Evolutionary conservation across 345 rosid genomes (phyloP).

Genomic region (Punica granatum): DNA sequence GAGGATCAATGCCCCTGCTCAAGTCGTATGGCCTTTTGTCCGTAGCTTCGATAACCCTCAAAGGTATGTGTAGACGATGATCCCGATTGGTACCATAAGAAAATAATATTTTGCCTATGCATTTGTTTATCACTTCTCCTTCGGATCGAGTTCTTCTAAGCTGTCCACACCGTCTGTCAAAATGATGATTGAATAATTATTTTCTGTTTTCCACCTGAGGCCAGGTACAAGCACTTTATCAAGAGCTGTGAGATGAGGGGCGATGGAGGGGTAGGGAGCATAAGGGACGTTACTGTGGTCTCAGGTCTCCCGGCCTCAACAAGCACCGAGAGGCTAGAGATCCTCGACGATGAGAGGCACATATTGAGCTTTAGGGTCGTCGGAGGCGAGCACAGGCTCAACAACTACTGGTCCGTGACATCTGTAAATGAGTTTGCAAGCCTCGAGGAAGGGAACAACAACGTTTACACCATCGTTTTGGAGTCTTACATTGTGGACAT

Average conservation of each 20-base stretch:
- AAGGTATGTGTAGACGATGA: neutral
- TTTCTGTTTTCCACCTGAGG: neutral
- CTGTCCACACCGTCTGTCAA: no score
- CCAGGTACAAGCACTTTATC: conserved; percentile 45
- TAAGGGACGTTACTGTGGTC: conserved; percentile 65
- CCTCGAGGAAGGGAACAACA: conserved; percentile 17
- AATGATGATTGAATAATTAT: no score
- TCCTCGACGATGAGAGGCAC: conserved; percentile 58
- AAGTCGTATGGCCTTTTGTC: conserved; percentile 8
- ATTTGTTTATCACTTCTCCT: no score
- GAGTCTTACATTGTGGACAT: conserved; percentile 81
- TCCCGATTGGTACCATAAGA: no score
- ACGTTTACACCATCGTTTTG: conserved; percentile 52
- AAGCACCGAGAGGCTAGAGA: conserved; percentile 80
- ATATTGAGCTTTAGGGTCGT: conserved; percentile 70
- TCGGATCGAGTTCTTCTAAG: neutral
- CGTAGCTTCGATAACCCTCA: conserved; percentile 10
- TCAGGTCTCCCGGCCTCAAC: conserved; percentile 89
- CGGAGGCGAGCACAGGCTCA: conserved; percentile 79
- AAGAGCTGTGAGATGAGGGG: conserved; percentile 32
- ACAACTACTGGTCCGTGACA: conserved; percentile 66
- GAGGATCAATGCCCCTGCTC: conserved; percentile 58
- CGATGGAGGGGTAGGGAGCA: conserved; percentile 56
- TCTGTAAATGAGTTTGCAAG: conserved; percentile 57
- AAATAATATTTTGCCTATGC: no score